Conservation (phyloP, 2,329 filamentous ascomycete genomes). For the Aureobasidium sp. region DNA sequence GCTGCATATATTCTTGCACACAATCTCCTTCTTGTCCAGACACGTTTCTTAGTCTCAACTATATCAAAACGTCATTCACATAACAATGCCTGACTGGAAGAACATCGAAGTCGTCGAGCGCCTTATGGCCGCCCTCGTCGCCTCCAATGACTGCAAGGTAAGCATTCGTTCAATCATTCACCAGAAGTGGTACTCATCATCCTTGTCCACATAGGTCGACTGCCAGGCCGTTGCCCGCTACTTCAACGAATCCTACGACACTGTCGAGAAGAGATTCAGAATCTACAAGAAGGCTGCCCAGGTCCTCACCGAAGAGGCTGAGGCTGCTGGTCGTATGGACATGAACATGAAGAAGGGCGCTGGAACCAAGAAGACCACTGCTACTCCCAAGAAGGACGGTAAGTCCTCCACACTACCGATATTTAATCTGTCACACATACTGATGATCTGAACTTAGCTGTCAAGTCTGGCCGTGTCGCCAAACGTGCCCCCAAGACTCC, state of each 20-base stretch:
- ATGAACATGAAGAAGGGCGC: conserved; percentile 6
- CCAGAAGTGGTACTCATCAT: background rate
- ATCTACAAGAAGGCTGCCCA: conserved; percentile 6
- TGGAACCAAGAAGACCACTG: background rate
- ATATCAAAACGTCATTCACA: background rate
- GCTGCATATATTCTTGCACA: background rate
- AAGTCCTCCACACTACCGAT: background rate
- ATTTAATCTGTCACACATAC: background rate
- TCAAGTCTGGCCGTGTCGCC: conserved; percentile 2
- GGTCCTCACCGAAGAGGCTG: background rate
- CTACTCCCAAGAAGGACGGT: background rate
- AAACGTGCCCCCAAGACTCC: background rate
- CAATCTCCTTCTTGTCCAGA: background rate
- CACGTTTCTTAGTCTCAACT: background rate
- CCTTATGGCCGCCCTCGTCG: conserved; percentile 6
- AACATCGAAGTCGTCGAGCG: background rate
- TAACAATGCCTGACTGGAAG: conserved; percentile 14
- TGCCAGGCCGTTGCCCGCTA: conserved; percentile 3
- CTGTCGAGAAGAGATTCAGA: conserved; percentile 6
- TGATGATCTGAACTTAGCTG: background rate
- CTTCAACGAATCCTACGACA: conserved; percentile 10
- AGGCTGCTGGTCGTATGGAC: conserved; percentile 6
- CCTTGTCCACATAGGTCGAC: background rate
- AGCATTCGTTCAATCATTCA: background rate
- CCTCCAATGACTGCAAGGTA: conserved; percentile 11